Evolutionary conservation across 2,329 filamentous ascomycete genomes (phyloP).

Genomic region (Scedosporium apiospermum): DNA sequence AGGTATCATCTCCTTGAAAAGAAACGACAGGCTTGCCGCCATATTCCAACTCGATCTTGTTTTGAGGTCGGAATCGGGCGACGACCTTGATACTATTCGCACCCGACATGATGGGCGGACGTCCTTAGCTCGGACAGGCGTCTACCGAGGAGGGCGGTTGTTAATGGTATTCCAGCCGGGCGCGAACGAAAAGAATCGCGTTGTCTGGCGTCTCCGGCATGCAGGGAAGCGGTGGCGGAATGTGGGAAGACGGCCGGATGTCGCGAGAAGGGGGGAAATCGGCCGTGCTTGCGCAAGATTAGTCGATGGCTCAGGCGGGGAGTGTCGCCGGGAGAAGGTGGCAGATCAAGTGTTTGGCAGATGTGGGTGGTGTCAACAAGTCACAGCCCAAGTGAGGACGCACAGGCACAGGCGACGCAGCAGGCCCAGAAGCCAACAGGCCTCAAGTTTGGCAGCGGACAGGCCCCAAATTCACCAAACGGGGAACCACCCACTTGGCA

Average conservation of each 20-base stretch:
- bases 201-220: not conserved
- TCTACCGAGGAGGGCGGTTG: not conserved
- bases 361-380: not conserved
- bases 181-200: not conserved
- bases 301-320: not conserved
- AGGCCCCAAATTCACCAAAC: not conserved
- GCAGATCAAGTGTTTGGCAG: not conserved
- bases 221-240: not conserved
- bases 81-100: constrained; percentile 75
- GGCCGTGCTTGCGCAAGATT: constrained; percentile 2
- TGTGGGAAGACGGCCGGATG: not conserved
- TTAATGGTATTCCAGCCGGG: not conserved
- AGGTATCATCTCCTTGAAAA: constrained; percentile 85
- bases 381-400: not conserved
- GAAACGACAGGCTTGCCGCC: constrained; percentile 86
- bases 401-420: too few species aligned
- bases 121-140: not conserved
- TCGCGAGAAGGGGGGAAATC: constrained; percentile 2
- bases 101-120: constrained; percentile 35
- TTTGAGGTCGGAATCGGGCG: constrained; percentile 94
- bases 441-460: not conserved
- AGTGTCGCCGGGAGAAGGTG: not conserved
- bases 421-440: not conserved
- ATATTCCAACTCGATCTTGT: constrained; percentile 82
- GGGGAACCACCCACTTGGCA: not conserved